These are phyloP conservation scores for Phyllosticta citribraziliensis DNA, from an alignment of 2,329 filamentous ascomycete species.

Conservation along the genomic window DNA sequence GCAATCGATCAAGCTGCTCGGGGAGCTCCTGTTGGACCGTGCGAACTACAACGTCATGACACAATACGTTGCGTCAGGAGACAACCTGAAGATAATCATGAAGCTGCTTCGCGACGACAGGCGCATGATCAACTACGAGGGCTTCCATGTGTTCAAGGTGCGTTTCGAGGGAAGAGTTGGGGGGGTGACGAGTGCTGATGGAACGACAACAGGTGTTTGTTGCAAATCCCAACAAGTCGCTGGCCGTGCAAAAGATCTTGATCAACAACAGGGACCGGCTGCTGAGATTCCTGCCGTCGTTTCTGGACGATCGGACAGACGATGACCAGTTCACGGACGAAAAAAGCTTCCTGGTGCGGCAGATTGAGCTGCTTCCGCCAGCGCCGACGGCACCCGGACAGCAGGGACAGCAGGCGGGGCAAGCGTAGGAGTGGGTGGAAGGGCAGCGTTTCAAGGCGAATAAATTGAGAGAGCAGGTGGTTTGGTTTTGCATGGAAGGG, in stretches of 20 bases:
- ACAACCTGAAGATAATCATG: constrained; percentile 98
- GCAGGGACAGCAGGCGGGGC: not conserved
- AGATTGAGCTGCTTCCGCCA: constrained; percentile 53
- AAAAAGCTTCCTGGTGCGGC: constrained; percentile 91
- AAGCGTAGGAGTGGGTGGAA: not conserved
- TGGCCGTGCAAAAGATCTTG: constrained; percentile 87
- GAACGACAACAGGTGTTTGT: constrained; percentile 63
- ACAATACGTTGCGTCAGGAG: constrained; percentile 85
- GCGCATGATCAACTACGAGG: constrained; percentile 99
- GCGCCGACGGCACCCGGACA: constrained; percentile 17
- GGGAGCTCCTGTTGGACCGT: constrained; percentile 86
- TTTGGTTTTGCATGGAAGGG: not conserved
- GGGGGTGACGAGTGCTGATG: not conserved
- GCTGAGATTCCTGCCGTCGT: constrained; percentile 78
- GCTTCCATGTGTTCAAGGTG: constrained; percentile 96
- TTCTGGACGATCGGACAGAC: constrained; percentile 88
- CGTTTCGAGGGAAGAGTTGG: constrained; percentile 7
- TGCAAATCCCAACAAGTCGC: constrained; percentile 95
- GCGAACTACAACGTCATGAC: constrained; percentile 99
- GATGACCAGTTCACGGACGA: constrained; percentile 99
- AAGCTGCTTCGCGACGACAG: constrained; percentile 89
- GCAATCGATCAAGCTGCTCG: constrained; percentile 93
- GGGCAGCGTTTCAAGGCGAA: not conserved
- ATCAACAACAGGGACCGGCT: constrained; percentile 93
- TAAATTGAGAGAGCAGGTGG: not conserved